A percentile compares a stretch with the other conserved stretches of the same genome.
These are phyloP conservation scores for Acanthamoeba sp. DNA, from an alignment of 208 protist species.

Conservation along the genomic window DNA sequence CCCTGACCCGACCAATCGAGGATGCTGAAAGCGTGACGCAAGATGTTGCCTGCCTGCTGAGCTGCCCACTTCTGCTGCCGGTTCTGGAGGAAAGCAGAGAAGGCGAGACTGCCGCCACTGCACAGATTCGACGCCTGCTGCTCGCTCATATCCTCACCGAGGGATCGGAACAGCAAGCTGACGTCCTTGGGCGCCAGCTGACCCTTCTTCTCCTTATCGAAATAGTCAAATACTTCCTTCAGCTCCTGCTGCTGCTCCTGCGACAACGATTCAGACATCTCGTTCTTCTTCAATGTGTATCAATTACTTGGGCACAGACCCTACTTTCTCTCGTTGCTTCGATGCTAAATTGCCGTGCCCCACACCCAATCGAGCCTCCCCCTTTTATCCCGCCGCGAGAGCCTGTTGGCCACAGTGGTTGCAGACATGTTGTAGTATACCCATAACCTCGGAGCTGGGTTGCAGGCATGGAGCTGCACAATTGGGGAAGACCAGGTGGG, in stretches of 20 bases:
- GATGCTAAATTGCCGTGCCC: neutral
- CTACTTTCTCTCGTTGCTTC: neutral
- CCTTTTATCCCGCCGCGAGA: neutral
- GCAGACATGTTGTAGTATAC: too few species aligned
- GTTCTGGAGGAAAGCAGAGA: neutral
- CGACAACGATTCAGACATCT: constrained; percentile 28
- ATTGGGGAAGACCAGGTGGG: too few species aligned
- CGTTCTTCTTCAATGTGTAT: neutral
- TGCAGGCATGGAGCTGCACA: too few species aligned
- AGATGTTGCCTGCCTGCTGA: constrained; percentile 40
- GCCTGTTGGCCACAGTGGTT: too few species aligned
- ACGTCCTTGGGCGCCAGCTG: constrained; percentile 38
- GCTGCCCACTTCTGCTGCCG: constrained; percentile 36
- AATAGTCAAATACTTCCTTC: constrained; percentile 46
- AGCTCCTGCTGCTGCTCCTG: constrained; percentile 65
- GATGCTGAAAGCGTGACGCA: constrained; percentile 42
- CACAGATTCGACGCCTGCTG: constrained; percentile 17
- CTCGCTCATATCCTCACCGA: constrained; percentile 60
- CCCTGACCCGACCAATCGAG: constrained; percentile 40
- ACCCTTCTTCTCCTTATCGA: constrained; percentile 64
- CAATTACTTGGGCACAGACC: too few species aligned
- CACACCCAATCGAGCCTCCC: neutral
- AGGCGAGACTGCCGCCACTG: neutral
- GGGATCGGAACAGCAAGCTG: constrained; percentile 10
- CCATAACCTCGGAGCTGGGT: too few species aligned